A percentile compares a stretch with the other conserved stretches of the same genome.
Conservation (phyloP, 139 green algal species). For the Volvox africanus region DNA sequence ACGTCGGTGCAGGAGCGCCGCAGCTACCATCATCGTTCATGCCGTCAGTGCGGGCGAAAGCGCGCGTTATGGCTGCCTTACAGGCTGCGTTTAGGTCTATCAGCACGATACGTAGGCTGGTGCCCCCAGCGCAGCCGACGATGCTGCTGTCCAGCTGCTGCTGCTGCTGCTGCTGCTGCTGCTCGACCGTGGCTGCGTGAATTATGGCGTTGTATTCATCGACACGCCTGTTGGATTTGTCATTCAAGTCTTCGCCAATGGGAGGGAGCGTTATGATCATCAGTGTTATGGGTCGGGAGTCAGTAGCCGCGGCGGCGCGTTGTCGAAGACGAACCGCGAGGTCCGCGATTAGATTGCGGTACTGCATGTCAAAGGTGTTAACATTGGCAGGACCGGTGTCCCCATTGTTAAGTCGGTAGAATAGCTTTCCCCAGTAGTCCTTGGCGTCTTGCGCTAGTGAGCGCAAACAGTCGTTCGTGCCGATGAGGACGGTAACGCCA, state of each 20-base stretch:
- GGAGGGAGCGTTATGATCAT: slow-evolving; percentile 6
- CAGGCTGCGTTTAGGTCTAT: not conserved
- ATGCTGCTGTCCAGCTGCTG: not conserved
- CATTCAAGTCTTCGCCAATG: not conserved
- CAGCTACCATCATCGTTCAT: not conserved
- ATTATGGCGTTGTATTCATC: slow-evolving; percentile 14
- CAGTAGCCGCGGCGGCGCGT: not conserved
- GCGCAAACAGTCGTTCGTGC: slow-evolving; percentile 18
- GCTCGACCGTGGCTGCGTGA: not conserved
- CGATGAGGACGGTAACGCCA: not conserved
- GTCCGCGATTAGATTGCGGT: not conserved
- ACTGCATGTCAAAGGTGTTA: not conserved
- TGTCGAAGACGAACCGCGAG: not conserved
- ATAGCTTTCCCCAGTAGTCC: not conserved
- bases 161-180: not conserved
- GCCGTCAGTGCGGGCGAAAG: not conserved
- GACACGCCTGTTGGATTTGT: not conserved
- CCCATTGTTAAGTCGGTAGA: not conserved
- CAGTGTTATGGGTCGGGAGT: not conserved
- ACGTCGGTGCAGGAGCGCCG: not conserved
- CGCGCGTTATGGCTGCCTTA: not conserved
- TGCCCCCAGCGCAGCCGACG: not conserved
- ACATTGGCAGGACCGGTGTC: not conserved
- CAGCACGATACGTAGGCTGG: not conserved
- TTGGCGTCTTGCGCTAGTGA: not conserved